Percentiles rank a stretch among this genome's conserved stretches.
Evolutionary conservation across 371 early-diverging fungal genomes (phyloP).

Genomic region (Rhizopus arrhizus): DNA sequence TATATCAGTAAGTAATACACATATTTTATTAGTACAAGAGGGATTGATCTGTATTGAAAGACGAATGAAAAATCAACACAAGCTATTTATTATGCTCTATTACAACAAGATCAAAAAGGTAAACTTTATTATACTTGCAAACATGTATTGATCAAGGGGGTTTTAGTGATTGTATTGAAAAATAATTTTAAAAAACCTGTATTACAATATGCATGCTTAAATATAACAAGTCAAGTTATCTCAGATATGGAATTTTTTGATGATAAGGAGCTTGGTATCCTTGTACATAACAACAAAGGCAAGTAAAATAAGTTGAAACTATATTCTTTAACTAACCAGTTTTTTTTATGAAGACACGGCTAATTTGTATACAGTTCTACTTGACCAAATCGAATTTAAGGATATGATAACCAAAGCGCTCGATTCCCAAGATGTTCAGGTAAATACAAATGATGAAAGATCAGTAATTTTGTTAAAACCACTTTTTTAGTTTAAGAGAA

Average conservation of each 20-base stretch:
- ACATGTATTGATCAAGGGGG: neutral
- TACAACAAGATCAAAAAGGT: constrained; percentile 19
- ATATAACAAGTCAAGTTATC: neutral
- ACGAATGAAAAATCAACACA: constrained; percentile 1
- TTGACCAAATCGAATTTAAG: constrained; percentile 10
- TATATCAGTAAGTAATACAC: constrained; percentile 6
- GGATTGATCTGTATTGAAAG: too few relatives aligned
- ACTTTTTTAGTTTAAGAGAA: constrained; percentile 4
- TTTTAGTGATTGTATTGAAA: constrained; percentile 21
- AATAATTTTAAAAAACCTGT: neutral
- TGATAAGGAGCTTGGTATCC: constrained; percentile 19
- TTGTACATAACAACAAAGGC: constrained; percentile 13
- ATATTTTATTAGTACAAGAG: neutral
- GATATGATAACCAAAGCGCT: neutral
- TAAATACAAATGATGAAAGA: neutral
- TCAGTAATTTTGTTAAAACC: too few relatives aligned
- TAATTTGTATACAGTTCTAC: constrained; percentile 7
- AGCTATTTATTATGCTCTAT: constrained; percentile 13
- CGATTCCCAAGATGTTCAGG: neutral
- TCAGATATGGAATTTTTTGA: constrained; percentile 34
- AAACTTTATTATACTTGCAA: neutral
- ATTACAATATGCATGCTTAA: constrained; percentile 9
- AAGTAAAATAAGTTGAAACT: neutral
- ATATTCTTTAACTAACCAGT: neutral
- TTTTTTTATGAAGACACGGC: constrained; percentile 1